Evolutionary conservation across 495 filamentous ascomycete species (phyloP).

Genomic region (Neurospora intermedia): DNA sequence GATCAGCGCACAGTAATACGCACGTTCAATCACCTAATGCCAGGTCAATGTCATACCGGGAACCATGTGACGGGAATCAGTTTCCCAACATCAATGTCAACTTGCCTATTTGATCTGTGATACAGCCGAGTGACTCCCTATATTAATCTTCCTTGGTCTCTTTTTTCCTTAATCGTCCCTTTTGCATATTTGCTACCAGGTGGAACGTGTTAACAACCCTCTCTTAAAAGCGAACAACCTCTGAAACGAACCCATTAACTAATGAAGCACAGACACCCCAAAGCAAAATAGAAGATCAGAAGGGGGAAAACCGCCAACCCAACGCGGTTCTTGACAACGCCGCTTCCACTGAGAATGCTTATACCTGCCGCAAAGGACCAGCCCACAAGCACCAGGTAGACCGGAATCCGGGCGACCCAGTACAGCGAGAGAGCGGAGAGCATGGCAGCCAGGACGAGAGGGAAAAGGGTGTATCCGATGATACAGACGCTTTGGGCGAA

Average conservation of each 20-base stretch:
- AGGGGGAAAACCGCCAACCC: slow-evolving; percentile 91
- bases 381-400: slow-evolving; percentile 75
- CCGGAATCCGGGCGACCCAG: slow-evolving; percentile 70
- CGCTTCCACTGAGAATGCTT: slow-evolving; percentile 90
- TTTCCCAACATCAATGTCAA: not conserved
- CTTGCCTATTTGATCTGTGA: not conserved
- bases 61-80: not conserved
- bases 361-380: slow-evolving; percentile 94
- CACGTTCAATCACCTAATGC: not conserved
- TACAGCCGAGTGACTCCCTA: not conserved
- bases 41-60: not conserved
- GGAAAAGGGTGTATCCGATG: slow-evolving; percentile 97
- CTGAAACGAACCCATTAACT: slow-evolving; percentile 42
- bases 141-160: not conserved
- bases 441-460: slow-evolving; percentile 86
- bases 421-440: slow-evolving; percentile 72
- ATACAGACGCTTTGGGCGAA: slow-evolving; percentile 97
- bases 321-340: slow-evolving; percentile 88
- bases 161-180: not conserved
- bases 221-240: not conserved
- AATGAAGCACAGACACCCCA: slow-evolving; percentile 94
- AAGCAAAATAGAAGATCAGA: slow-evolving; percentile 87
- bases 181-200: not conserved
- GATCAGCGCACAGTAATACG: not conserved
- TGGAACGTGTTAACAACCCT: not conserved